Evolutionary conservation across 2,329 filamentous ascomycete genomes (phyloP), one percentile per base, ranked within the genome.

Genomic region (Graphiopsis chlorocephala): DNA sequence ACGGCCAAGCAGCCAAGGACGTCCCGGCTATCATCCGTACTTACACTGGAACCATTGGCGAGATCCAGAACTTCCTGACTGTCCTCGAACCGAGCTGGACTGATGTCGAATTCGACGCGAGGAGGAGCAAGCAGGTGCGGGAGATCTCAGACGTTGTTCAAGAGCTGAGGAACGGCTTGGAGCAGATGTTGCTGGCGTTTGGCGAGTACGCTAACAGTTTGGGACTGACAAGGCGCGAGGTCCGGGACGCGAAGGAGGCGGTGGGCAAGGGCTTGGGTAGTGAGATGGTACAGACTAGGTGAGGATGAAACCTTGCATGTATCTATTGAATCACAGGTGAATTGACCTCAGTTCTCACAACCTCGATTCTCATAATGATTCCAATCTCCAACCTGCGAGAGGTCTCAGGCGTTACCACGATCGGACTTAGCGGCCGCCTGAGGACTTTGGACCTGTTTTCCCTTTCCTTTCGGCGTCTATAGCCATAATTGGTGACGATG

Each of bases 1-100:
- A 88, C 73, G 94, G 94, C 15, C 90, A 91, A 70, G 94, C 96
- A n/a, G 90, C 96, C 69, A 84, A 88, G 50, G 91, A 95, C 68
- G 87, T 98, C 2, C 86, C 90, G 0, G 79, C 79, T 57, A 88
- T 96, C 64, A 86, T 97, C 59, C 86, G 89, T 55, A 86, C 87
- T 1, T 86, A 96, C 66, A 93, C 91, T 0, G 71, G 76, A 0
- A 87, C 90, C 0, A 88, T 93, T 64, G 83, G 81, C 63, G 87
- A 87, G 69, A 80, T 97, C 3, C 89, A 96, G 72, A 78, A 75
- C 1, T 92, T 96, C 73, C 83, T 87, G 68, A 76, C 76, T 8
- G 78, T 72, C 2, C 79, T 90, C 50, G 82, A 86, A 1, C 77
- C 86, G 3, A 91, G 95, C 76, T 96, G 92, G 92, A 93, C 91